Base-by-base conservation (phyloP, 2,329 filamentous ascomycete species). In the Xylaria digitata region DNA sequence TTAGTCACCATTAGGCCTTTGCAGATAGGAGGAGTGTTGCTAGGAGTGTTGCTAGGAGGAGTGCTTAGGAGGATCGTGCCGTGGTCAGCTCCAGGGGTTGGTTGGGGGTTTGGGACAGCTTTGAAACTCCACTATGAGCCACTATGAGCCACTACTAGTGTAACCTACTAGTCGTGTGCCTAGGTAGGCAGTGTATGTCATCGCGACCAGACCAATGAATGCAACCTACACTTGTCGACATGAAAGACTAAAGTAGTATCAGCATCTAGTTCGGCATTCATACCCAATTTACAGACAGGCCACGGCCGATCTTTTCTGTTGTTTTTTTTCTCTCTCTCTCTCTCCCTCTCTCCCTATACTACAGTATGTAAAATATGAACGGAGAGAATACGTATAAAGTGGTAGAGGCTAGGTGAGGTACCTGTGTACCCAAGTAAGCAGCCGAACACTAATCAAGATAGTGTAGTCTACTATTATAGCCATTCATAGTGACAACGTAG, bases 121-220 rank as follows among this genome's bases (percentile, higher is more conserved):
- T 46, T 50, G 32, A 63, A 63, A 62, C 62, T 46, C 57, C 62
- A 58, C 46, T 23, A 42, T 23, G 42, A 49, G 21, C 63, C 50
- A 26, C 26, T 26, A 55, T 43, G 1, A 8, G 26, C 8, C 9
- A 48, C 26, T 34, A 34, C n/a, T n/a, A n/a, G n/a, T 34, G 32
- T 34, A 34, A 7, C 6, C 32, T 34, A 34, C 32, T 34, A 34
- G 9, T 34, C 26, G 26, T 26, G 5, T 26, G 26, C 26, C 5
- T 26, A 26, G 26, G 26, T 2, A 26, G 26, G 26, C 26, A 26
- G 37, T 23, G 32, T 37, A 19, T n/a, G 32, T 32, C 30, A 37
- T 37, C 30, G n/a, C 32, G 1, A 37, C 9, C 34, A 49, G n/a
- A 49, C n/a, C 19, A 13, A 37, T 5, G 30, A 49, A 19, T 53